Evolutionary conservation across 495 filamentous ascomycete species (phyloP), one percentile per base, ranked within the genome.

Genomic region (Talaromyces liani): DNA sequence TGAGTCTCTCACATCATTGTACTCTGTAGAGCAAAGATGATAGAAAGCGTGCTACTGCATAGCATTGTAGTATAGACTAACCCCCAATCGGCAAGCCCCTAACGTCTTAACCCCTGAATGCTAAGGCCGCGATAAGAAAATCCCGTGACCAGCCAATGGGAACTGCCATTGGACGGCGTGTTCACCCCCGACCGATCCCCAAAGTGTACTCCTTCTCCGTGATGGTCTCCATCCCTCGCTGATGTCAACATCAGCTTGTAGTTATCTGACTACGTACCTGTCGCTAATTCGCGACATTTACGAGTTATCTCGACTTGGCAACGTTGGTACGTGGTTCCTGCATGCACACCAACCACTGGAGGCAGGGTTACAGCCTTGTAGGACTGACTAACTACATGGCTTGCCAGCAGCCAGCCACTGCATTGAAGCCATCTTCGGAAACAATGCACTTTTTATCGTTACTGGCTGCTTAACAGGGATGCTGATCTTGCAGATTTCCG

Each of bases 101-200:
- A 7, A 22, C 27, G 20, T 4, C 22, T 58, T 0, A 14, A 36
- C 56, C 56, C 56, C 56, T 58, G 56, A 58, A 58, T 0, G 31
- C 56, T 36, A 33, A 58, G 56, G 56, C 56, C 56, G 20, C 31
- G 27, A 16, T 58, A 18, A 55, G 27, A 36, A 33, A 5, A 58
- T 34, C 31, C 56, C 56, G 31, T 58, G 53, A 56, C n/a, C 53
- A 56, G 27, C 53, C 53, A 56, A 56, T 56, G 53, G 9, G 16
- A 61, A 24, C 9, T 22, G 34, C n/a, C 3, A 10, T 8, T 45
- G 20, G 58, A 25, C 22, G 6, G 58, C 36, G 12, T 41, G 22
- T 25, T 34, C 16, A 27, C 39, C 27, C 27, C 56, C 31, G 14
- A 18, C 56, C 18, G n/a, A 27, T 27, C 33, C 20, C 10, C 58